Conservation (phyloP, 2,329 filamentous ascomycete genomes). For the Pseudogymnoascus sp. region DNA sequence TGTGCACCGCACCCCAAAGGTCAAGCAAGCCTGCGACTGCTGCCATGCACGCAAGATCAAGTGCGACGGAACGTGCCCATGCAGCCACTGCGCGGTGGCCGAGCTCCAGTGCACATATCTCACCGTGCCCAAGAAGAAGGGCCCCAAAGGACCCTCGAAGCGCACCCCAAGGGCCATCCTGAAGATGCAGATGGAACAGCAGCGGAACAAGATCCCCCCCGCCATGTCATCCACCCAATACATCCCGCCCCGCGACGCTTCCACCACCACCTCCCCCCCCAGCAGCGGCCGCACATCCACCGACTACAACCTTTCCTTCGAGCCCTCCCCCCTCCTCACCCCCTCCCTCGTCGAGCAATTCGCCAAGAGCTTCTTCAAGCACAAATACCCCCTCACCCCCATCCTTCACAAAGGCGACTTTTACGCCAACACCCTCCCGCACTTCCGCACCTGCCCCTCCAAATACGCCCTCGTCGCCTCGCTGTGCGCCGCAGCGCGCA, state of each 20-base stretch:
- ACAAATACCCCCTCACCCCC: constrained; percentile 30
- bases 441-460: constrained; percentile 14
- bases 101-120: constrained; percentile 23
- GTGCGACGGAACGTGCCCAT: constrained; percentile 24
- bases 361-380: constrained; percentile 10
- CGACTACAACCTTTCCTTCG: neutral
- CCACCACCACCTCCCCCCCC: constrained; percentile 10
- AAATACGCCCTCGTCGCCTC: constrained; percentile 24
- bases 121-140: constrained; percentile 27
- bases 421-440: constrained; percentile 13
- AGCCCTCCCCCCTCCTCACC: neutral
- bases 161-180: constrained; percentile 26
- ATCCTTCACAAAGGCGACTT: constrained; percentile 22
- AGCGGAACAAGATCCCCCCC: neutral
- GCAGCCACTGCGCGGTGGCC: constrained; percentile 20
- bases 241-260: neutral
- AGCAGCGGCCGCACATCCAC: neutral
- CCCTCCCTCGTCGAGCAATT: neutral
- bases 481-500: constrained; percentile 24
- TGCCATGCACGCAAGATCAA: constrained; percentile 26
- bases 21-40: constrained; percentile 26
- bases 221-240: neutral
- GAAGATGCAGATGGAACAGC: neutral
- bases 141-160: constrained; percentile 19
- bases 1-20: constrained; percentile 11